Percentiles rank a stretch among this genome's conserved stretches.
These are phyloP conservation scores for Acacia crassicarpa DNA, from an alignment of 306 rosid species.

Conservation along the genomic window DNA sequence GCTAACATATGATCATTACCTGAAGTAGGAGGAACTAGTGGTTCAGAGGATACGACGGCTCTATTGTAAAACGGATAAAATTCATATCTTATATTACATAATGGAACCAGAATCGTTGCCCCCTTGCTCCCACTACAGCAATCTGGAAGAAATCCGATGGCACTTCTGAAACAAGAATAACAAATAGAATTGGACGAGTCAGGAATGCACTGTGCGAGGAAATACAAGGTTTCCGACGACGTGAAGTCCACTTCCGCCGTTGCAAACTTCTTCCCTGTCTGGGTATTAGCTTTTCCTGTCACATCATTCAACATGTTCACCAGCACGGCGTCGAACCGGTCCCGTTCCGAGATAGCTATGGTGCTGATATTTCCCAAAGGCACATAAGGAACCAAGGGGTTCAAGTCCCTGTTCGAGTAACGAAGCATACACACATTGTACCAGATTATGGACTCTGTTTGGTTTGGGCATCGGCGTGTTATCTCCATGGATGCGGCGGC, in stretches of 20 bases:
- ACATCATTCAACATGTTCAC: slow-evolving; percentile 11
- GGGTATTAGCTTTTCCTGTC: background rate
- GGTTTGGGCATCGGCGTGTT: slow-evolving; percentile 27
- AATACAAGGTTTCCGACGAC: background rate
- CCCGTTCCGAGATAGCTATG: background rate
- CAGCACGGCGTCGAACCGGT: slow-evolving; percentile 18
- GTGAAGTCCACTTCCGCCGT: slow-evolving; percentile 26
- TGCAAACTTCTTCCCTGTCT: slow-evolving; percentile 31
- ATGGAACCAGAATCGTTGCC: background rate
- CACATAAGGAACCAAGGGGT: background rate
- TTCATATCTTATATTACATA: slow-evolving; percentile 16
- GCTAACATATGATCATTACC: slow-evolving; percentile 14
- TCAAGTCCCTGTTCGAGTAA: slow-evolving; percentile 37
- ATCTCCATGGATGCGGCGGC: slow-evolving; percentile 33
- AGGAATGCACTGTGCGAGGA: background rate
- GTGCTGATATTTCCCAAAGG: fast-evolving
- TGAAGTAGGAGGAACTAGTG: slow-evolving; percentile 9
- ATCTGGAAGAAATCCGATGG: background rate
- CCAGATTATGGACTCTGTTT: slow-evolving; percentile 52
- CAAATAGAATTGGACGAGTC: background rate
- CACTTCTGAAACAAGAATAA: background rate
- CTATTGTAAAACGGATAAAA: slow-evolving; percentile 36
- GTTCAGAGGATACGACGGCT: background rate
- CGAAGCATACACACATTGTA: slow-evolving; percentile 47
- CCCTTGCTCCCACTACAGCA: background rate